Base-by-base conservation (phyloP, 805 yeast genomes). In the Lipomyces starkeyi region DNA sequence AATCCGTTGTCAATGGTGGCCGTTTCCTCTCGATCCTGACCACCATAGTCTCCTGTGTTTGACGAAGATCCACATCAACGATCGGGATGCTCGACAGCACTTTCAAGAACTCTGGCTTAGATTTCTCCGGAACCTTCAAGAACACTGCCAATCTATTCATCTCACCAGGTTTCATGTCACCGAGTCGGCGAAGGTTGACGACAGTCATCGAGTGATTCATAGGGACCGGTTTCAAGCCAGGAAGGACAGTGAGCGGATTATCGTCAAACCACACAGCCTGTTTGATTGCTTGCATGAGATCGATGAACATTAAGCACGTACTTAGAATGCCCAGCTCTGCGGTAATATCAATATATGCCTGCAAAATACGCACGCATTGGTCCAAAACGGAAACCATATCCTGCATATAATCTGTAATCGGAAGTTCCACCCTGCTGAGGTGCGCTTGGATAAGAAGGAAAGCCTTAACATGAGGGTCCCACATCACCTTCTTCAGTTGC, bases 361-460 rank as follows among this genome's bases (percentile, higher is more conserved):
- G 99, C 63, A 93, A 80, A 70, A 95, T 89, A 85, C 99, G 97
- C 75, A 95, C 82, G 7, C 97, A 87, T 80, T 95, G 99, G 76
- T 96, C 99, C 66, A 95, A 81, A 9, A 95, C 97, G 0, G 98
- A 88, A 14, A 93, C 87, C 0, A 97, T 93, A 78, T 95, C 99
- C 76, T 94, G 98, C 9, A 90, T 83, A 76, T 95, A 95, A 82
- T 95, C 99, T 0, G 97, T 96, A 75, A 95, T 91, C 1, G 98
- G 99, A 59, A 95, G 81, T 67, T 91, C 95, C 5, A 87, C 81
- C 59, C 93, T 80, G 49, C 86, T 80, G 84, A 91, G 86, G 73
- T 83, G 88, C 0, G 94, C 93, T 76, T 91, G 95, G 8, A 90
- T 76, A 72, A 91, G 82, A 69, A 91, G 80, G 73, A 84, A 91